Percentiles rank a stretch among this genome's conserved stretches.
phyloP scores from a whole-genome alignment of 1,284 basidiomycete species.

The Trichosporon sp. region DNA sequence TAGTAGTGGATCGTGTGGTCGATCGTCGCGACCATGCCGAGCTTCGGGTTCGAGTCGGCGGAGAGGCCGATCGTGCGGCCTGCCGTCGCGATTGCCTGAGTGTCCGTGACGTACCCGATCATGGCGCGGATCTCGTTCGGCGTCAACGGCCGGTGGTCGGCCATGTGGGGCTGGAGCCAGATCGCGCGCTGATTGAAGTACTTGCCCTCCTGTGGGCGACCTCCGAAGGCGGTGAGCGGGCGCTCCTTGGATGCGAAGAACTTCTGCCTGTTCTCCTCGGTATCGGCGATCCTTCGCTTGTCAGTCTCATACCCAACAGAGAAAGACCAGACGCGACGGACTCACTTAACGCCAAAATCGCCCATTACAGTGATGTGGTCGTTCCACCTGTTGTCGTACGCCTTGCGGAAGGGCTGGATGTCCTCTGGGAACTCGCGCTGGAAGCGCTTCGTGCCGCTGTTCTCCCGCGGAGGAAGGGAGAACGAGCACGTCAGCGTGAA shows the following conservation, averaged over 20 bases:
- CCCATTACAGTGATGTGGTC: slow-evolving; percentile 51
- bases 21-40: slow-evolving; percentile 71
- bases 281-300: neutral
- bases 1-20: slow-evolving; percentile 85
- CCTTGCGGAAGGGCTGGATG: slow-evolving; percentile 57
- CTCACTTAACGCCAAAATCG: slow-evolving; percentile 29
- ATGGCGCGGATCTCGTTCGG: slow-evolving; percentile 79
- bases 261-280: slow-evolving; percentile 51
- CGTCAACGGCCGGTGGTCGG: slow-evolving; percentile 56
- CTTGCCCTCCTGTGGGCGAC: slow-evolving; percentile 10
- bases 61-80: slow-evolving; percentile 60
- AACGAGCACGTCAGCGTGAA: slow-evolving; percentile 74
- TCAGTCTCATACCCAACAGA: neutral
- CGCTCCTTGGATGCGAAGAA: slow-evolving; percentile 51
- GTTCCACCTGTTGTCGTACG: slow-evolving; percentile 5
- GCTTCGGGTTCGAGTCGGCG: slow-evolving; percentile 36
- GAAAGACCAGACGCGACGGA: neutral
- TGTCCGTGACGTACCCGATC: slow-evolving; percentile 76
- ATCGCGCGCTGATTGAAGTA: slow-evolving; percentile 55
- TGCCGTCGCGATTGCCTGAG: slow-evolving; percentile 66
- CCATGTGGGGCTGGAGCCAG: slow-evolving; percentile 66
- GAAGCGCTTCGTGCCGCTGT: slow-evolving; percentile 12
- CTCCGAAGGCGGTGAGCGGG: slow-evolving; percentile 59
- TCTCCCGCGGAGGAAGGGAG: slow-evolving; percentile 60
- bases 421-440: slow-evolving; percentile 32